Conservation (phyloP, 345 rosid species). For the Luvunga scandens region DNA sequence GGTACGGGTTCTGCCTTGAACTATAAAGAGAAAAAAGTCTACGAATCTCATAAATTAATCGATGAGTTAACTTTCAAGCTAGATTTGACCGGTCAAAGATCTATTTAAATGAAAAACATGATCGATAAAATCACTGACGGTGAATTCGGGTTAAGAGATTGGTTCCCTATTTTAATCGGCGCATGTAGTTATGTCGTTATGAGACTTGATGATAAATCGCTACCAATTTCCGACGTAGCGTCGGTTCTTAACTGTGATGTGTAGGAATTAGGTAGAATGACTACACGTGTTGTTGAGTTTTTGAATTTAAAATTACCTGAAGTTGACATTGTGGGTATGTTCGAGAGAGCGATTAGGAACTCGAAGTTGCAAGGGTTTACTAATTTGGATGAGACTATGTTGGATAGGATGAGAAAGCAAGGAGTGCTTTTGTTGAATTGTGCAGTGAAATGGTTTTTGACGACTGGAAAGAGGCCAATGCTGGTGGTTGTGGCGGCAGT, state of each 20-base stretch:
- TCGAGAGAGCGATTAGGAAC: constrained; percentile 35
- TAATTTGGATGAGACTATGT: constrained; percentile 35
- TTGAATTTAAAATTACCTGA: constrained; percentile 46
- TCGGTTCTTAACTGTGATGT: constrained; percentile 48
- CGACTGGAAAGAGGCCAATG: constrained; percentile 71
- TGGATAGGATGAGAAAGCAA: constrained; percentile 54
- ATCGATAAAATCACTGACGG: constrained; percentile 54
- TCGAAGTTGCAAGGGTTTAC: constrained; percentile 27
- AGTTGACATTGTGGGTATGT: constrained; percentile 49
- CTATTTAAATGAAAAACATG: constrained; percentile 32
- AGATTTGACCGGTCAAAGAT: constrained; percentile 24
- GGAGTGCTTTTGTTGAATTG: constrained; percentile 76
- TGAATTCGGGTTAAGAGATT: constrained; percentile 61
- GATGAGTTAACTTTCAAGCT: too few relatives aligned
- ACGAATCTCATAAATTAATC: too few relatives aligned
- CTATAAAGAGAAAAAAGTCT: too few relatives aligned
- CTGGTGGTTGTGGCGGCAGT: constrained; percentile 77
- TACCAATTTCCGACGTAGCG: constrained; percentile 50
- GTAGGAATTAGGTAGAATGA: constrained; percentile 67
- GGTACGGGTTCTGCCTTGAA: too few relatives aligned
- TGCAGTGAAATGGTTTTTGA: constrained; percentile 68
- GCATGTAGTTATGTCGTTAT: constrained; percentile 60
- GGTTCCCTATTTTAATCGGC: constrained; percentile 67
- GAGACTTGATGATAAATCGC: constrained; percentile 47
- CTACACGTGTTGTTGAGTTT: constrained; percentile 59